Conservation (phyloP, 2,329 filamentous ascomycete species). For the Pseudogymnoascus sp. region DNA sequence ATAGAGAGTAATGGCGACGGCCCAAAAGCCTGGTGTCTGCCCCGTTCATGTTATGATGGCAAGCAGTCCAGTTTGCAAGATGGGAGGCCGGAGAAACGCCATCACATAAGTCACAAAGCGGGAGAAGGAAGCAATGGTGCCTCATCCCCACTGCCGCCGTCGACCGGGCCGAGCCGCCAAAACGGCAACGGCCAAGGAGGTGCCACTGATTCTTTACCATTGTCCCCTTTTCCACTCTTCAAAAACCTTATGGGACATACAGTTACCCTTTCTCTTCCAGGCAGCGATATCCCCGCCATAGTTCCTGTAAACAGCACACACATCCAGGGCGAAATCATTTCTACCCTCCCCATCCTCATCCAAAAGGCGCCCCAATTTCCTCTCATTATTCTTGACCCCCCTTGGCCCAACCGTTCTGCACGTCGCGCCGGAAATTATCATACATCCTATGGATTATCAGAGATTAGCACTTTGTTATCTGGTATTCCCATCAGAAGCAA, state of each 20-base stretch:
- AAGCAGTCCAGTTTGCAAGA: neutral
- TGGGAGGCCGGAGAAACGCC: neutral
- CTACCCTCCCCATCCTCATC: constrained; percentile 36
- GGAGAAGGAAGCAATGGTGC: neutral
- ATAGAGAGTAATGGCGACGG: neutral
- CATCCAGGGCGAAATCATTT: constrained; percentile 44
- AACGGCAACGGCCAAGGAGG: neutral
- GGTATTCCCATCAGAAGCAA: constrained; percentile 50
- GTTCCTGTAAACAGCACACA: constrained; percentile 40
- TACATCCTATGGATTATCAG: constrained; percentile 37
- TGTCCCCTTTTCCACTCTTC: neutral
- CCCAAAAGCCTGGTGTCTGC: neutral
- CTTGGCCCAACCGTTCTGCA: constrained; percentile 75
- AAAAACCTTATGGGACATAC: neutral
- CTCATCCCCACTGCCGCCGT: neutral
- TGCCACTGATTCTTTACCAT: neutral
- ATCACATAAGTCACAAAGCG: neutral
- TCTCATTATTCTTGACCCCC: constrained; percentile 67
- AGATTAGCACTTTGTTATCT: constrained; percentile 45
- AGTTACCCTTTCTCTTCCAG: neutral
- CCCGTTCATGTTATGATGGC: neutral
- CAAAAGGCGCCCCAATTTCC: constrained; percentile 50
- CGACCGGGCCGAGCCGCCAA: neutral
- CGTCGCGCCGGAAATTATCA: constrained; percentile 50
- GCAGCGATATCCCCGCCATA: constrained; percentile 16